Base-by-base conservation (phyloP, 2,329 filamentous ascomycete genomes). In the Fonsecaea pedrosoi region DNA sequence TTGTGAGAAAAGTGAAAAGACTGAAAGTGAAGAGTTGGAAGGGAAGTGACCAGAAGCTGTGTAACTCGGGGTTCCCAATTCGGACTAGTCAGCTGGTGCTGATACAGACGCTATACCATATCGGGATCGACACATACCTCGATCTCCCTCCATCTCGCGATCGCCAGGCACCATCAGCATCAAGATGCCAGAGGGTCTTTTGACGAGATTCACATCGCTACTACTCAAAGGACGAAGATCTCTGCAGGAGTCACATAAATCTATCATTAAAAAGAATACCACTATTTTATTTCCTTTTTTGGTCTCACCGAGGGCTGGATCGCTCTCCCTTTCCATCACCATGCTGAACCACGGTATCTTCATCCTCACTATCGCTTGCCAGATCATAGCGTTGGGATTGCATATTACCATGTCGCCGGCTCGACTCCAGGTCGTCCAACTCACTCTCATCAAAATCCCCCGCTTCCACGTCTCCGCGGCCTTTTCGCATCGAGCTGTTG, bases 371-470 rank as follows among this genome's bases (percentile, higher is more conserved):
- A 58, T 80, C 83, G 42, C 79, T 82, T 1, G 83, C 84, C 34
- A 86, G 74, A 59, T 82, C 80, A 73, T 85, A 85, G 42, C 77
- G 80, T 40, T 73, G 74, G 2, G 76, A 73, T 21, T 73, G 75
- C 18, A 75, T 73, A n/a, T 73, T 71, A 32, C 75, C 73, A 3
- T 72, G 68, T 30, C 54, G 60, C 34, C 62, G 68, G 55, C 58
- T 67, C 57, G 32, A 73, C 13, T 82, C 78, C 38, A 87, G 73
- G 66, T 86, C 81, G 73, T 89, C 86, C 21, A 89, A 76, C 74
- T 89, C 87, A 2, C 83, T 78, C 73, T 89, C 87, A 67, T 89
- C 86, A 73, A 87, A 89, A 71, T 87, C 86, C 15, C 84, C 86
- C 34, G 86, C 85, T 75, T 89, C 87, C 21, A 89, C 77, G 74